A percentile compares a stretch with the other conserved stretches of the same genome.
phyloP scores from a whole-genome alignment of 345 rosid genomes.

The Lepidium aucheri region DNA sequence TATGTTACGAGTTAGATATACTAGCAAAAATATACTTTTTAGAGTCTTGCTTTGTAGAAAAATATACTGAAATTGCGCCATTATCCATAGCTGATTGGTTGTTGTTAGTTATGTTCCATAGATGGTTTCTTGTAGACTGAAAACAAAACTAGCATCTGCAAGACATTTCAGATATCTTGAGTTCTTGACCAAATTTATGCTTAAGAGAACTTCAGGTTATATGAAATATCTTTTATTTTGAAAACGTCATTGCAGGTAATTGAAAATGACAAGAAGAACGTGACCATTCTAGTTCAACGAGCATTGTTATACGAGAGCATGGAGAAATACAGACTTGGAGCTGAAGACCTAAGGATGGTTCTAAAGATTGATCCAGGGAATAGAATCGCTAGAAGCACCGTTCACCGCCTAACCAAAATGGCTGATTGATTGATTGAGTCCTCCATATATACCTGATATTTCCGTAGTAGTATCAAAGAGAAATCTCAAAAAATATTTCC shows the following conservation, averaged over 20 bases:
- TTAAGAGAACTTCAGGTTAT: neutral
- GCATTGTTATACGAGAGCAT: conserved; percentile 95
- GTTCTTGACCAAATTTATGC: neutral
- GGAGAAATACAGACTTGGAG: conserved; percentile 97
- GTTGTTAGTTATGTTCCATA: neutral
- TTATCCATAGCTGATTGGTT: neutral
- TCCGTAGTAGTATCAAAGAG: neutral
- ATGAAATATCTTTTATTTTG: neutral
- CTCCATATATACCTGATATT: neutral
- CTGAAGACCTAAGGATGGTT: conserved; percentile 90
- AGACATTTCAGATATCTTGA: neutral
- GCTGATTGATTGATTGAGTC: conserved; percentile 30
- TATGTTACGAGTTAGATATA: neutral
- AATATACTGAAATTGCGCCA: neutral
- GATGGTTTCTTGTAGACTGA: neutral
- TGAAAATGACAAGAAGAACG: conserved; percentile 59
- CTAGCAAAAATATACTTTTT: neutral
- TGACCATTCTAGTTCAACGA: conserved; percentile 71
- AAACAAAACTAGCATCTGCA: neutral
- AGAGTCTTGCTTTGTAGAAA: neutral
- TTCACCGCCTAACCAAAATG: conserved; percentile 86
- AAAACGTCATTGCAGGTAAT: conserved; percentile 52
- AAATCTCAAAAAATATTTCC: neutral
- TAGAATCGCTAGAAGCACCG: conserved; percentile 90
- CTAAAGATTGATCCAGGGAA: conserved; percentile 82